phyloP scores from a whole-genome alignment of 441 rosid genomes.

The Pelargonium exstipulatum region DNA sequence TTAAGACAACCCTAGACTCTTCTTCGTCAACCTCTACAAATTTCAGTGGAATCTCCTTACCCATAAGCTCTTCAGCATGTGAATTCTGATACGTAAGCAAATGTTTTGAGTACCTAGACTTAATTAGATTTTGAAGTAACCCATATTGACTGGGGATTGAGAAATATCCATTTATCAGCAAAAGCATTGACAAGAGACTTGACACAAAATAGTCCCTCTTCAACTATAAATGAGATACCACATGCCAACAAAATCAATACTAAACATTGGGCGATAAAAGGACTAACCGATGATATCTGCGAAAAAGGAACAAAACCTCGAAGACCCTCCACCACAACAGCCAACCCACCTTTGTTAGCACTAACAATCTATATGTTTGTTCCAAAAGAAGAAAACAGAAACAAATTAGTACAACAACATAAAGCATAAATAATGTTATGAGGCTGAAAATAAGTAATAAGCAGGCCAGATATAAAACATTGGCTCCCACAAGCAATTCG shows the following conservation, averaged over 20 bases:
- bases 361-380: conserved; percentile 54
- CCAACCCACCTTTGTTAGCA: conserved; percentile 92
- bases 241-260: background rate
- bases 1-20: conserved; percentile 79
- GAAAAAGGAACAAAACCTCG: conserved; percentile 95
- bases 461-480: background rate
- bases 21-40: conserved; percentile 97
- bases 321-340: conserved; percentile 74
- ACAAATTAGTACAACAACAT: background rate
- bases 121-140: background rate
- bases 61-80: conserved; percentile 80
- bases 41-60: conserved; percentile 69
- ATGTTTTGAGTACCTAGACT: background rate
- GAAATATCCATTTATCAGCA: too few relatives aligned
- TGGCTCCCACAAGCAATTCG: too few relatives aligned
- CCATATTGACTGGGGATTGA: too few relatives aligned
- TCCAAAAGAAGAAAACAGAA: conserved; percentile 8
- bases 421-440: background rate
- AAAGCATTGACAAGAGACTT: too few relatives aligned
- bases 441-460: background rate
- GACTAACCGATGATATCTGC: conserved; percentile 74
- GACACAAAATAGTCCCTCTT: too few relatives aligned
- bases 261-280: conserved; percentile 15
- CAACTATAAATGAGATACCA: too few relatives aligned
- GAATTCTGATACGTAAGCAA: conserved; percentile 47